Evolutionary conservation across 2,329 filamentous ascomycete genomes (phyloP).

Genomic region (Dryadomyces quercus-mongolicae): DNA sequence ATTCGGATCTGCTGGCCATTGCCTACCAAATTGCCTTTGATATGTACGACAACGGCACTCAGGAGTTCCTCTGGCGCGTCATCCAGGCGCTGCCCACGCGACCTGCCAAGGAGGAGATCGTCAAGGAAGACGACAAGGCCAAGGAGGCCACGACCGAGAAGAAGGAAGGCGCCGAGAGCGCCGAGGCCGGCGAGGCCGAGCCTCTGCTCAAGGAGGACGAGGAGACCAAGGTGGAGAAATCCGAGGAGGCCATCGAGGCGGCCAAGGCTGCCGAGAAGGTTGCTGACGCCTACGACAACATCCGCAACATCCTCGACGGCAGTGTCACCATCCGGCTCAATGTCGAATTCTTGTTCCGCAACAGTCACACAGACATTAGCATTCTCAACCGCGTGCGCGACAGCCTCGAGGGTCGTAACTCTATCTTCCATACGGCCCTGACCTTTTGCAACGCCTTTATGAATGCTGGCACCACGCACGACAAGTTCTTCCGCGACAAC

Average conservation of each 20-base stretch:
- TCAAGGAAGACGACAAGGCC: constrained; percentile 20
- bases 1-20: constrained; percentile 65
- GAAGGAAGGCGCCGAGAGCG: constrained; percentile 20
- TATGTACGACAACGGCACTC: constrained; percentile 94
- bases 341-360: constrained; percentile 79
- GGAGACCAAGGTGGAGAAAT: constrained; percentile 30
- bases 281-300: constrained; percentile 36
- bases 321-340: constrained; percentile 91
- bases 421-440: constrained; percentile 95
- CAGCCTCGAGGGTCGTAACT: constrained; percentile 89
- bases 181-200: constrained; percentile 30
- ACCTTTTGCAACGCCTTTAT: constrained; percentile 98
- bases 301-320: constrained; percentile 64
- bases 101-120: constrained; percentile 27
- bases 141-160: constrained; percentile 19
- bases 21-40: constrained; percentile 98
- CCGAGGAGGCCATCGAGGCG: constrained; percentile 32
- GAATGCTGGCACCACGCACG: constrained; percentile 96
- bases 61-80: constrained; percentile 89
- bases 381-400: constrained; percentile 96
- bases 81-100: constrained; percentile 60
- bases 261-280: constrained; percentile 19
- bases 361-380: constrained; percentile 82
- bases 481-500: constrained; percentile 97
- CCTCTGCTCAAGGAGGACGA: constrained; percentile 35